Base-by-base conservation (phyloP, 2,329 filamentous ascomycete genomes). In the Pyrenochaeta sp. region DNA sequence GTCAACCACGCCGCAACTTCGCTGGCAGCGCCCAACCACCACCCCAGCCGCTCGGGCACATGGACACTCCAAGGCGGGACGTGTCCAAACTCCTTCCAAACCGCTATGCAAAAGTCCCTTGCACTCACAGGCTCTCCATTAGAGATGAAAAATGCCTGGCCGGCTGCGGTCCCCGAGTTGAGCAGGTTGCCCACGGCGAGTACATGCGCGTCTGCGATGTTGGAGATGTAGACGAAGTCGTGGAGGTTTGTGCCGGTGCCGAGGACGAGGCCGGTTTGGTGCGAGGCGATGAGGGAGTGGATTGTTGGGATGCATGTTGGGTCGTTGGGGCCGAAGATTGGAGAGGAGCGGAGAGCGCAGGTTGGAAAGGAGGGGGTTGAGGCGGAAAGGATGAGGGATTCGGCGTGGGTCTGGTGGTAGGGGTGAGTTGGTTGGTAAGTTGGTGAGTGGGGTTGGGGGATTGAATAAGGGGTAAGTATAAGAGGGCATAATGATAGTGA, bases 261-360 rank as follows among this genome's bases (percentile, higher is more conserved):
- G 15, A 97, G 81, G 71, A 96, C 89, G 68, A 94, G 84, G 51
- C 82, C 82, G 24, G 90, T 87, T 53, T 89, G 85, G 60, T 82
- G 79, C 50, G 83, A 79, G 46, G 80, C 78, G 67, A 87, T 88
- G 60, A 89, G 84, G 51, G 85, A 81, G 62, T 96, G 78, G 51
- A 96, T 81, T 58, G 87, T 84, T 52, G 86, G 83, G 22, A 93
- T 83, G 10, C 86, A 73, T 66, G 91, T 87, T 39, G 84, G 83
- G 74, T 99, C 94, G 60, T 89, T 89, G 66, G 94, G 90, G 61
- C 93, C 93, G 65, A 96, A 90, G 70, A 97, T 95, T 55, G 90
- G 90, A 9, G 90, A 88, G 6, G 92, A 90, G 11, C 94, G 89
- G 53, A 97, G 81, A 20, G 91, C 80, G 63, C 83, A 83, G n/a